Conservation (phyloP, 2,329 filamentous ascomycete species). For the Pestalotiopsis sp. region DNA sequence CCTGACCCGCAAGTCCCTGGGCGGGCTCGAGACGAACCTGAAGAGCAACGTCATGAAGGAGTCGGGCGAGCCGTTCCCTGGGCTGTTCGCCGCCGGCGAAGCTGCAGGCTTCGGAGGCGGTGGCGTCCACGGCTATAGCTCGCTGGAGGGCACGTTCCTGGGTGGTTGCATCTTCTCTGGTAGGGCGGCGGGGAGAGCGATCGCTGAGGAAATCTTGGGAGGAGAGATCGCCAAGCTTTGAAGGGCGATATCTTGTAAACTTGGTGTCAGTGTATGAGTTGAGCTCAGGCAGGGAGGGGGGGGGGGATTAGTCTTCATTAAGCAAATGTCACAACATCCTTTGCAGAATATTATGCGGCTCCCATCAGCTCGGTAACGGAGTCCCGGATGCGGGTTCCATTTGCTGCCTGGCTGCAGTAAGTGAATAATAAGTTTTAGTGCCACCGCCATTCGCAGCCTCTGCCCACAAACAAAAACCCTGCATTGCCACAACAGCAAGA, state of each 20-base stretch:
- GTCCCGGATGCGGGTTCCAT: too few species aligned
- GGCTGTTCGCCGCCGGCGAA: constrained; percentile 63
- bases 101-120: constrained; percentile 64
- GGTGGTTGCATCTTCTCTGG: constrained; percentile 67
- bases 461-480: not conserved
- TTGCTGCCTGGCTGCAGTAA: too few species aligned
- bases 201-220: constrained; percentile 48
- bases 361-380: too few species aligned
- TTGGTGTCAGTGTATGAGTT: too few species aligned
- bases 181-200: constrained; percentile 55
- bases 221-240: not conserved
- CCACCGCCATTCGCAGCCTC: not conserved
- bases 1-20: constrained; percentile 62
- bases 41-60: constrained; percentile 55
- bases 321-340: too few species aligned
- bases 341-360: too few species aligned
- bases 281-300: too few species aligned
- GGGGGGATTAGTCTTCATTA: too few species aligned
- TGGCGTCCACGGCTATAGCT: constrained; percentile 64
- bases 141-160: constrained; percentile 64
- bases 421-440: too few species aligned
- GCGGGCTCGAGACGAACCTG: constrained; percentile 62
- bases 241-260: not conserved
- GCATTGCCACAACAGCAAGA: not conserved
- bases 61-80: constrained; percentile 52